Conservation (phyloP, 2,329 filamentous ascomycete genomes). For the Aspergillus uvarum region DNA sequence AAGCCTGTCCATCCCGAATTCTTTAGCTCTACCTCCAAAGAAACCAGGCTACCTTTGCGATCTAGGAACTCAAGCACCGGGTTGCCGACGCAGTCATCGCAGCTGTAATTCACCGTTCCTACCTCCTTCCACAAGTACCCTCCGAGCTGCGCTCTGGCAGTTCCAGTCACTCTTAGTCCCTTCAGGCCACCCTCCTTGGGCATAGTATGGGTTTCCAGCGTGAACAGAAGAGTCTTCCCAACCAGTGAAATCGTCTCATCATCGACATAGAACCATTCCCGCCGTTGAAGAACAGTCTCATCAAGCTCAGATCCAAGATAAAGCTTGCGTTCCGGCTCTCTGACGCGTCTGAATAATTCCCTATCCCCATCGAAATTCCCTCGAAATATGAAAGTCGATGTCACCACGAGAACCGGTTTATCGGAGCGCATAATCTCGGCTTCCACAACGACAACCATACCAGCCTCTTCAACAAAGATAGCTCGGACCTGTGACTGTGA, state of each 20-base stretch:
- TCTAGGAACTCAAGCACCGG: constrained; percentile 20
- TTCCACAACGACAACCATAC: constrained; percentile 15
- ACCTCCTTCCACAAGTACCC: constrained; percentile 1
- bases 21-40: constrained; percentile 1
- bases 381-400: constrained; percentile 17
- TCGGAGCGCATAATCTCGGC: constrained; percentile 12
- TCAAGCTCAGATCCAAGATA: constrained; percentile 9
- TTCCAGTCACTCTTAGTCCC: constrained; percentile 14
- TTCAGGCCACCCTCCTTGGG: background rate
- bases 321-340: constrained; percentile 10
- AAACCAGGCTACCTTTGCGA: constrained; percentile 10
- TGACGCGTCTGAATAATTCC: constrained; percentile 8
- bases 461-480: constrained; percentile 13
- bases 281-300: constrained; percentile 12
- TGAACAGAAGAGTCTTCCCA: constrained; percentile 13
- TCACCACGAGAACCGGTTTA: constrained; percentile 13
- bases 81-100: constrained; percentile 14
- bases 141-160: background rate
- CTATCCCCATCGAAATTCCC: background rate
- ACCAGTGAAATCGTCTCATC: constrained; percentile 6
- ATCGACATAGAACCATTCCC: constrained; percentile 14
- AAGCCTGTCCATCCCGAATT: constrained; percentile 12
- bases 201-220: constrained; percentile 10
- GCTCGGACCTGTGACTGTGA: constrained; percentile 14
- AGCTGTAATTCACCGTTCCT: constrained; percentile 10